Evolutionary conservation across 23 red algal genomes (phyloP).

Genomic region (Gracilaria caudata): DNA sequence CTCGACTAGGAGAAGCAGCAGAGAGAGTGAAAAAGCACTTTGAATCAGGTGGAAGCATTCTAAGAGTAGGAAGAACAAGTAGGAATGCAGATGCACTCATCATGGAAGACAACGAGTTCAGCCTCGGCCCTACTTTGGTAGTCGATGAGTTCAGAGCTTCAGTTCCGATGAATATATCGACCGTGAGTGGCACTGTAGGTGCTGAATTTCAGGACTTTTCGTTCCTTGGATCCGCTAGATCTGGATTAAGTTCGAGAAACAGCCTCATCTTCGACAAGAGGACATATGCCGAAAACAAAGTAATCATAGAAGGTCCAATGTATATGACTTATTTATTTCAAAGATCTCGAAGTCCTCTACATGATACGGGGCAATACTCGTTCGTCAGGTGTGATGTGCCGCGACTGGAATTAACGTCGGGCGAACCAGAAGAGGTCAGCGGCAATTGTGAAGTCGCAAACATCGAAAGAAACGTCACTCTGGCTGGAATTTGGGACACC

Average conservation of each 20-base stretch:
- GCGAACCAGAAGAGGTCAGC: neutral
- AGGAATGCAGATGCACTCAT: neutral
- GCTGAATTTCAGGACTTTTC: neutral
- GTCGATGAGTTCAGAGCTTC: neutral
- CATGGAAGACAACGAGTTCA: neutral
- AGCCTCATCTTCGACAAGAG: neutral
- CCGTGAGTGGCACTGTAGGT: neutral
- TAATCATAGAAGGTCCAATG: neutral
- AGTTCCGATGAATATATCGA: neutral
- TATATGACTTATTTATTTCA: conserved; percentile 1
- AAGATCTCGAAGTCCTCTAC: too few relatives aligned
- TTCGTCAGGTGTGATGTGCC: too few relatives aligned
- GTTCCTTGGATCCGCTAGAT: neutral
- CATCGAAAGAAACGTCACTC: neutral
- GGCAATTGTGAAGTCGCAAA: neutral
- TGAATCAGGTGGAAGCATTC: neutral
- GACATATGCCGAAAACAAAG: neutral
- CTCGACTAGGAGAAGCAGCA: neutral
- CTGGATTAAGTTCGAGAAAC: neutral
- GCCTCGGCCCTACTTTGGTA: neutral
- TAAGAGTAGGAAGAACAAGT: conserved; percentile 12
- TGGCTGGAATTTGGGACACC: neutral
- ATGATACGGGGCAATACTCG: too few relatives aligned
- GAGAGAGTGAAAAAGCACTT: neutral
- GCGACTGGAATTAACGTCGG: neutral